Percentiles rank a stretch among this genome's conserved stretches.
Conservation (phyloP, 2,329 filamentous ascomycete species). For the Ustulina deusta region DNA sequence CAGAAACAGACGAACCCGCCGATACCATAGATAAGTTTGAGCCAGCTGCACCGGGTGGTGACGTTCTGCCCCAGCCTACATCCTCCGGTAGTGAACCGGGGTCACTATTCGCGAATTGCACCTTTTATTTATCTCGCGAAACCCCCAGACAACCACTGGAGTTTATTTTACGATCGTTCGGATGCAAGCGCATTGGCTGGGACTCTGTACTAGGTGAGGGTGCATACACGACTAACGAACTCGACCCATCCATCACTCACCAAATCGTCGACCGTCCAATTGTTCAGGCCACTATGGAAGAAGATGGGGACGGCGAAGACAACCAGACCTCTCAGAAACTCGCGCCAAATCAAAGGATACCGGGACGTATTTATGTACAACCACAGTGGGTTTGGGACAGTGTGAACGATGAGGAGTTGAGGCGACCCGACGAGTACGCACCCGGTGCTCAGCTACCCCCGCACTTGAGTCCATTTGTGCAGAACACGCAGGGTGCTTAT, state of each 20-base stretch:
- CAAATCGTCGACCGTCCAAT: slow-evolving; percentile 94
- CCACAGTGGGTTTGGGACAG: slow-evolving; percentile 99
- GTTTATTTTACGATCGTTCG: slow-evolving; percentile 92
- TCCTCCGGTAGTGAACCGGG: slow-evolving; percentile 74
- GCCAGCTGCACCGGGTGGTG: slow-evolving; percentile 83
- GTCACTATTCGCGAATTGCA: slow-evolving; percentile 87
- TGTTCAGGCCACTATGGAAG: slow-evolving; percentile 68
- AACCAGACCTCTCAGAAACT: slow-evolving; percentile 72
- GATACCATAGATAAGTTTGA: slow-evolving; percentile 92
- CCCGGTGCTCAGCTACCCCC: slow-evolving; percentile 91
- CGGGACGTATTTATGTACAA: slow-evolving; percentile 93
- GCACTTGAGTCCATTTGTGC: slow-evolving; percentile 96
- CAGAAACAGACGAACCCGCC: slow-evolving; percentile 59
- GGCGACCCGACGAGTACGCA: slow-evolving; percentile 87
- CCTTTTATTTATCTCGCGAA: slow-evolving; percentile 93
- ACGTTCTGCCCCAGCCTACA: slow-evolving; percentile 84
- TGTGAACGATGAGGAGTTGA: slow-evolving; percentile 89
- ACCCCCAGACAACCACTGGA: slow-evolving; percentile 91
- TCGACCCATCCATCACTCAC: slow-evolving; percentile 90
- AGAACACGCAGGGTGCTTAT: slow-evolving; percentile 86
- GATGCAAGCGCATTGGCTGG: slow-evolving; percentile 96
- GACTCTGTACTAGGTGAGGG: slow-evolving; percentile 90
- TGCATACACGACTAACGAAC: slow-evolving; percentile 90
- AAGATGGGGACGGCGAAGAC: slow-evolving; percentile 65
- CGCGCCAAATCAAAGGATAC: slow-evolving; percentile 76